Base-by-base conservation (phyloP, 495 filamentous ascomycete genomes). In the Neurospora tetrasperma region DNA sequence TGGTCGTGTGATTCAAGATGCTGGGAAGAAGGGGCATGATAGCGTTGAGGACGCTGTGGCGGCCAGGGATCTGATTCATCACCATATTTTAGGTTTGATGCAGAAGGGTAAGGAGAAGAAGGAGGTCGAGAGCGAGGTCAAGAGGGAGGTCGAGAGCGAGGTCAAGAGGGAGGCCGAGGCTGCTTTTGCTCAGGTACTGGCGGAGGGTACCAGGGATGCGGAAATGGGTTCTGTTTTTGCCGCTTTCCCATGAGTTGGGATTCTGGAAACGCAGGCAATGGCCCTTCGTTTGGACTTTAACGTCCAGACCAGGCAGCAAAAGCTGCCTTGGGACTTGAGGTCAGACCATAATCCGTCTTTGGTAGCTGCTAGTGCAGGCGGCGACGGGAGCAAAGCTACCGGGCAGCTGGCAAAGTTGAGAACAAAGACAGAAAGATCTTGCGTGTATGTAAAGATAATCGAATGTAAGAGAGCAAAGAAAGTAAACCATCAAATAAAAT, bases 31-130 rank as follows among this genome's bases (percentile, higher is more conserved):
- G 4, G 74, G 75, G 0, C 80, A 84, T 46, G 81, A 84, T 73
- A 83, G 79, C 62, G n/a, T 86, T 0, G 82, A 87, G 71, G 83
- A 84, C 48, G 79, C 84, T 0, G 69, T 83, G 0, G 83, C 84
- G 0, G 71, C 79, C 1, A 78, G 83, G 18, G 83, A 85, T n/a
- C 68, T 86, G 14, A 68, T 79, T 1, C 70, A 80, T 4, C 20
- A 39, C 31, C 42, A 71, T 4, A 70, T 74, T 12, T 0, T 66
- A 6, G 23, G 54, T 14, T 3, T 66, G 27, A 66, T 66, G 54
- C 12, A 35, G 27, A 18, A 35, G 27, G 54, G 35, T 0, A 66
- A 66, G 27, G 27, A 16, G 27, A 0, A 66, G 27, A 38, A 6
- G 4, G 35, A 38, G 35, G 35, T 4, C 5, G 7, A 62, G 54